phyloP scores from a whole-genome alignment of 305 asterid species.

The Fraxinus nigra region DNA sequence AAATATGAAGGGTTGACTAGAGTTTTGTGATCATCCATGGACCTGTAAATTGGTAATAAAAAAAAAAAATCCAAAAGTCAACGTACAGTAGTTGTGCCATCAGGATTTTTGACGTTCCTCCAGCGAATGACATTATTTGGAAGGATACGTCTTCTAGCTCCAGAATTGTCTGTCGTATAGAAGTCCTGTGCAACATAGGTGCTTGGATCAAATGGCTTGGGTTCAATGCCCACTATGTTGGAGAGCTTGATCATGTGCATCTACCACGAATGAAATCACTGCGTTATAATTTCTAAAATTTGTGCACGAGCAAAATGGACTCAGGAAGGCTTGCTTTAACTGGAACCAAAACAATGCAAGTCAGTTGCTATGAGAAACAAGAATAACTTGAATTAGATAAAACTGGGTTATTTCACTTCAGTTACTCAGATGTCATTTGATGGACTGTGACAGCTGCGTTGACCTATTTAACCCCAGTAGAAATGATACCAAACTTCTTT shows the following conservation, averaged over 20 bases:
- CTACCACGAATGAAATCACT: constrained; percentile 30
- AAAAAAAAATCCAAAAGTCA: constrained; percentile 2
- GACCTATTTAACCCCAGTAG: background rate
- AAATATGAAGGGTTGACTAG: background rate
- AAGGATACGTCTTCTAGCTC: constrained; percentile 45
- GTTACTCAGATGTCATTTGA: background rate
- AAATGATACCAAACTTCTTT: background rate
- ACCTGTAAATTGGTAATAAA: background rate
- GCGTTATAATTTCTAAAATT: background rate
- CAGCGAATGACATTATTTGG: constrained; percentile 51
- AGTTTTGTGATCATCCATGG: background rate
- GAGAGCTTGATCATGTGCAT: constrained; percentile 55
- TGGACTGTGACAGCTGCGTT: background rate
- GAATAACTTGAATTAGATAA: background rate
- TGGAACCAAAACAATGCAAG: background rate
- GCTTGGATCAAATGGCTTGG: constrained; percentile 52
- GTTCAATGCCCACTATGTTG: constrained; percentile 55
- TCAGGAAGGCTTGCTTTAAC: background rate
- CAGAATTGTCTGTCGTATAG: constrained; percentile 48
- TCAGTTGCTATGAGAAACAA: background rate
- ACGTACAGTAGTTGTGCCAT: constrained; percentile 51
- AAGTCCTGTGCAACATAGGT: constrained; percentile 50
- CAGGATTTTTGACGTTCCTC: constrained; percentile 48
- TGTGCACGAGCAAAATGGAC: background rate
- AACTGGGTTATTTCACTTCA: background rate